These are phyloP conservation scores for Fusarium haematococcum DNA, from an alignment of 2,329 filamentous ascomycete genomes.

Conservation along the genomic window DNA sequence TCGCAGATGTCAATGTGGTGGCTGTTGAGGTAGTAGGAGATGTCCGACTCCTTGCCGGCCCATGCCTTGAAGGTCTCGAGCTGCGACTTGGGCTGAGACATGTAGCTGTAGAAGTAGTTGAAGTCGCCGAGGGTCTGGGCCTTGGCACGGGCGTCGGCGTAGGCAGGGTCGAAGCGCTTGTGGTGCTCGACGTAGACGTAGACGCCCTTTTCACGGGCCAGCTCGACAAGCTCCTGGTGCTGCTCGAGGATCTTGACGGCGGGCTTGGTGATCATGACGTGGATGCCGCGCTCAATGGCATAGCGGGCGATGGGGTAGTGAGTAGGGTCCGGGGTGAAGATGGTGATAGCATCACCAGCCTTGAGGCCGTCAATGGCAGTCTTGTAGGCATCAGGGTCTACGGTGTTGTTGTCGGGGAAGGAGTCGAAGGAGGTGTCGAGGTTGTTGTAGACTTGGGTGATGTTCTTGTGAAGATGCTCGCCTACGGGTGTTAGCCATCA, in stretches of 20 bases:
- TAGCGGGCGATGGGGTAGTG: slow-evolving; percentile 94
- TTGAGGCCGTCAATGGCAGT: slow-evolving; percentile 84
- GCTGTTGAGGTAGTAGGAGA: slow-evolving; percentile 95
- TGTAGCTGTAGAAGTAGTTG: slow-evolving; percentile 98
- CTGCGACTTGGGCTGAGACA: slow-evolving; percentile 92
- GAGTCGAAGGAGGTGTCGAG: slow-evolving; percentile 89
- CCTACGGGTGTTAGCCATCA: slow-evolving; percentile 58
- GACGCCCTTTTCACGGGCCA: slow-evolving; percentile 79
- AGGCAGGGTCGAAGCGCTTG: slow-evolving; percentile 95
- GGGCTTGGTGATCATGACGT: slow-evolving; percentile 94
- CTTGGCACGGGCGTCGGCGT: slow-evolving; percentile 85
- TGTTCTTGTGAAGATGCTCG: slow-evolving; percentile 88
- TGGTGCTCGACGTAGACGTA: slow-evolving; percentile 97
- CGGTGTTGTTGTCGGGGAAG: slow-evolving; percentile 78
- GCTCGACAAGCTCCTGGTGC: slow-evolving; percentile 81
- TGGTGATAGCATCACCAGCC: slow-evolving; percentile 89
- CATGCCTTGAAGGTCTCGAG: slow-evolving; percentile 95
- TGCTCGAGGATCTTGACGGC: slow-evolving; percentile 86
- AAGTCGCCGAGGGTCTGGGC: slow-evolving; percentile 87
- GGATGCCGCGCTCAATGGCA: slow-evolving; percentile 87
- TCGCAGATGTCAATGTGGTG: slow-evolving; percentile 95
- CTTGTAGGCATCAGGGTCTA: slow-evolving; percentile 88
- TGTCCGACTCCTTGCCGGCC: slow-evolving; percentile 92
- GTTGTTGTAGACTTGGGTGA: slow-evolving; percentile 86
- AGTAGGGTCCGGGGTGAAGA: slow-evolving; percentile 94